phyloP scores from a whole-genome alignment of 306 rosid genomes.

The Pyrus pyrifolia region DNA sequence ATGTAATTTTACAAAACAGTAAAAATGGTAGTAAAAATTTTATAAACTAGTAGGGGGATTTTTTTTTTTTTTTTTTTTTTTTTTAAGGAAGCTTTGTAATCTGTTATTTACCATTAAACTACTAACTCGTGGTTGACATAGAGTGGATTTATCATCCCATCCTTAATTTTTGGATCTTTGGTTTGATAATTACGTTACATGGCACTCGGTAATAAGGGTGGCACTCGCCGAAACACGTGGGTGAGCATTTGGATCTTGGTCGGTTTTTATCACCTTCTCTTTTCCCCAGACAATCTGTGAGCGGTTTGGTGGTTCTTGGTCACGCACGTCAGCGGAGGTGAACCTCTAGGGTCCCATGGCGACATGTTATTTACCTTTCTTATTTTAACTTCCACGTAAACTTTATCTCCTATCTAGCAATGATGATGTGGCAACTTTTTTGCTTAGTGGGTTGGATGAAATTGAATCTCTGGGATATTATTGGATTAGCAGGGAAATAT shows the following conservation, averaged over 20 bases:
- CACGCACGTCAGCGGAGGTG: constrained; percentile 5
- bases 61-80: too few relatives aligned
- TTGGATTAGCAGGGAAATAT: too few relatives aligned
- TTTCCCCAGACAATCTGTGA: background rate
- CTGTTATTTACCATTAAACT: rapidly evolving
- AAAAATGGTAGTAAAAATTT: too few relatives aligned
- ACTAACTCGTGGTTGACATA: too few relatives aligned
- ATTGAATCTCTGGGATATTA: too few relatives aligned
- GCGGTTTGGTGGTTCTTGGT: constrained; percentile 8
- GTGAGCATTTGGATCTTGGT: background rate
- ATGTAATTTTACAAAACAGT: too few relatives aligned
- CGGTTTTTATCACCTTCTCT: background rate
- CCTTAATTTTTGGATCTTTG: background rate
- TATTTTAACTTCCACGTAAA: background rate
- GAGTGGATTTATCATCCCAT: too few relatives aligned
- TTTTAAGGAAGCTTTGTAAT: too few relatives aligned
- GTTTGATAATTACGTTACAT: constrained; percentile 9
- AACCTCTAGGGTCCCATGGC: background rate
- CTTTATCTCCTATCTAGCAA: background rate
- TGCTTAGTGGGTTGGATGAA: too few relatives aligned
- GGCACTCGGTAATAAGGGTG: constrained; percentile 6
- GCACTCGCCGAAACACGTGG: constrained; percentile 30
- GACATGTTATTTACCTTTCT: background rate
- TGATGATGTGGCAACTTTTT: background rate
- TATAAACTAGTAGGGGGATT: too few relatives aligned